Conservation (phyloP, 768 basidiomycete genomes). For the Royoungia palumana region DNA sequence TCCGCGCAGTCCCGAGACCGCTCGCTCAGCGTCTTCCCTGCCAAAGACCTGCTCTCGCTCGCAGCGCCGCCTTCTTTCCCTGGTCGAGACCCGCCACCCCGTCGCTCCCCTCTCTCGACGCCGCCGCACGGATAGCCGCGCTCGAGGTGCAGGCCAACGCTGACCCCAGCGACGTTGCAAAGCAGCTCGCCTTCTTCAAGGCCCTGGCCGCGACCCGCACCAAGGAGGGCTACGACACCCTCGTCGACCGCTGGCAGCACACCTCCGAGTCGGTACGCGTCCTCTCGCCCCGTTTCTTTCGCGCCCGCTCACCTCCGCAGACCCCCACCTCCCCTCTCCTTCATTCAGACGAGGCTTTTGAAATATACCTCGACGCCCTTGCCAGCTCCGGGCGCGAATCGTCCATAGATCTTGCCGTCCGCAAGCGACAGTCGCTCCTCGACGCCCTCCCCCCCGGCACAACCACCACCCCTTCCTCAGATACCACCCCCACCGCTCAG, state of each 20-base stretch:
- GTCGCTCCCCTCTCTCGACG: conserved; percentile 55
- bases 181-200: conserved; percentile 67
- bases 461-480: conserved; percentile 1
- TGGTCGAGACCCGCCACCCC: conserved; percentile 36
- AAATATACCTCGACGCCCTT: conserved; percentile 69
- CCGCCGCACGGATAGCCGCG: conserved; percentile 66
- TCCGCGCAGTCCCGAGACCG: conserved; percentile 3
- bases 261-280: conserved; percentile 76
- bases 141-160: conserved; percentile 78
- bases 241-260: conserved; percentile 79
- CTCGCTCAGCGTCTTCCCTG: conserved; percentile 20
- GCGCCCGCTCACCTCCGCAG: conserved; percentile 36
- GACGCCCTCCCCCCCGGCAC: conserved; percentile 29
- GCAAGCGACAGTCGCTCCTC: conserved; percentile 63
- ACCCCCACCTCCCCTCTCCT: conserved; percentile 67
- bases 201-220: conserved; percentile 64
- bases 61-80: conserved; percentile 29
- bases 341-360: conserved; percentile 68
- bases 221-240: conserved; percentile 64
- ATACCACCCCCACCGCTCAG: conserved; percentile 20
- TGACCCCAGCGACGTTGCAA: conserved; percentile 61
- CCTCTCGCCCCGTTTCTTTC: neutral
- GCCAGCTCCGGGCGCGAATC: conserved; percentile 53
- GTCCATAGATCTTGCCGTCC: conserved; percentile 63
- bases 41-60: conserved; percentile 31